Conservation (phyloP, 345 rosid species). For the Melaleuca quinquenervia region DNA sequence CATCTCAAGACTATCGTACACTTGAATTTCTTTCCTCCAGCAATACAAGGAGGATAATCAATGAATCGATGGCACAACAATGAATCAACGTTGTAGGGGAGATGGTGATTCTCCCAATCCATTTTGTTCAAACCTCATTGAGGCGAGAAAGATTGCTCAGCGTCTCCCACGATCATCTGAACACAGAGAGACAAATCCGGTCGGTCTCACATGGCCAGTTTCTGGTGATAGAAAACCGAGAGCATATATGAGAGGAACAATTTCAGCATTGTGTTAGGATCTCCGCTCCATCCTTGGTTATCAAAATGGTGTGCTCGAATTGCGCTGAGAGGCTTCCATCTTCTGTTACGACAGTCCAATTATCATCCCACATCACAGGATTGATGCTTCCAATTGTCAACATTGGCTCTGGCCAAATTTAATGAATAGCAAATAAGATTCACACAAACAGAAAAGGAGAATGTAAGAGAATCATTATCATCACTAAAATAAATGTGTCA, state of each 20-base stretch:
- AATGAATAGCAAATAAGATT: neutral
- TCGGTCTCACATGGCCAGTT: neutral
- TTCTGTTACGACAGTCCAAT: conserved; percentile 88
- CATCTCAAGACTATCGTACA: neutral
- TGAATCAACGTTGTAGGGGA: neutral
- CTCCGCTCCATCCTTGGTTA: conserved; percentile 81
- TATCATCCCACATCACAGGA: conserved; percentile 75
- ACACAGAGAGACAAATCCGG: neutral
- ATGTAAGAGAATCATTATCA: neutral
- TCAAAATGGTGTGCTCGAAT: conserved; percentile 87
- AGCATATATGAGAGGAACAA: neutral
- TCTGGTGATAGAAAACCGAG: neutral
- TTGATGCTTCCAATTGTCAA: conserved; percentile 75
- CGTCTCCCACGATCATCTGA: neutral
- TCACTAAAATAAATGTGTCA: neutral
- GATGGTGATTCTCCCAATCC: neutral
- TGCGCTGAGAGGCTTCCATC: conserved; percentile 88
- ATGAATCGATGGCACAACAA: neutral
- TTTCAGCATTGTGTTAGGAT: conserved; percentile 53
- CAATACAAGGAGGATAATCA: neutral
- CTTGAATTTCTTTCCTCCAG: neutral
- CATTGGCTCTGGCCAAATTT: conserved; percentile 60
- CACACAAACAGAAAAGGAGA: neutral
- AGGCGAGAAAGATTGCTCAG: neutral
- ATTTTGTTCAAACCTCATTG: neutral